These are phyloP conservation scores for Mycothermus thermophilus DNA, from an alignment of 495 filamentous ascomycete genomes.

Conservation along the genomic window DNA sequence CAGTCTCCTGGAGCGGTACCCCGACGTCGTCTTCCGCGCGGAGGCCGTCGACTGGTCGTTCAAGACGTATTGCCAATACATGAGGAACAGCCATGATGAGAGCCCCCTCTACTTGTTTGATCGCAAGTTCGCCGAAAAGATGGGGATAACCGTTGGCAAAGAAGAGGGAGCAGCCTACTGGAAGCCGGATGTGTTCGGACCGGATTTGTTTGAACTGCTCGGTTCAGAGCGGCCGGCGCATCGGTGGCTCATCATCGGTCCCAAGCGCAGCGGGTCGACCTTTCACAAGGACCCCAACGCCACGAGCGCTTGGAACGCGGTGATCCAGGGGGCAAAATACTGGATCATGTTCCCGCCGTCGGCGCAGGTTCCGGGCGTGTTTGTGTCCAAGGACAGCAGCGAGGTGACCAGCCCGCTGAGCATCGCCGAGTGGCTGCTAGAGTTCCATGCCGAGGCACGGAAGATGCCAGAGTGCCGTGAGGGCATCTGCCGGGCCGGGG, in stretches of 20 bases:
- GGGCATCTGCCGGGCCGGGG: constrained; percentile 74
- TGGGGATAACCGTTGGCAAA: constrained; percentile 49
- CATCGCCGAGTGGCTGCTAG: constrained; percentile 89
- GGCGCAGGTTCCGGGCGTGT: constrained; percentile 61
- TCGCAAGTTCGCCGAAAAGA: constrained; percentile 74
- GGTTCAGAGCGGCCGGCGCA: constrained; percentile 71
- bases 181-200: constrained; percentile 76
- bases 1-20: constrained; percentile 47
- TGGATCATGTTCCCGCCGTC: constrained; percentile 83
- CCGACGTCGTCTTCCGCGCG: constrained; percentile 59
- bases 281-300: constrained; percentile 75
- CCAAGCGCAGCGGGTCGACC: constrained; percentile 78
- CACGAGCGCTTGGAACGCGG: constrained; percentile 88
- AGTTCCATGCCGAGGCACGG: constrained; percentile 82
- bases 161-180: constrained; percentile 52
- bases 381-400: constrained; percentile 79
- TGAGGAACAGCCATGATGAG: constrained; percentile 71
- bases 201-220: constrained; percentile 75
- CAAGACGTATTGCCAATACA: constrained; percentile 66
- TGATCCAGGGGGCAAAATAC: constrained; percentile 83
- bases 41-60: constrained; percentile 92
- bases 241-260: constrained; percentile 89
- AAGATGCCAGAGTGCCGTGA: constrained; percentile 66
- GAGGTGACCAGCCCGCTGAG: constrained; percentile 91
- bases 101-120: constrained; percentile 92